These are phyloP conservation scores for Picea sitchensis DNA, from an alignment of 75 land plant genomes.

Conservation along the genomic window DNA sequence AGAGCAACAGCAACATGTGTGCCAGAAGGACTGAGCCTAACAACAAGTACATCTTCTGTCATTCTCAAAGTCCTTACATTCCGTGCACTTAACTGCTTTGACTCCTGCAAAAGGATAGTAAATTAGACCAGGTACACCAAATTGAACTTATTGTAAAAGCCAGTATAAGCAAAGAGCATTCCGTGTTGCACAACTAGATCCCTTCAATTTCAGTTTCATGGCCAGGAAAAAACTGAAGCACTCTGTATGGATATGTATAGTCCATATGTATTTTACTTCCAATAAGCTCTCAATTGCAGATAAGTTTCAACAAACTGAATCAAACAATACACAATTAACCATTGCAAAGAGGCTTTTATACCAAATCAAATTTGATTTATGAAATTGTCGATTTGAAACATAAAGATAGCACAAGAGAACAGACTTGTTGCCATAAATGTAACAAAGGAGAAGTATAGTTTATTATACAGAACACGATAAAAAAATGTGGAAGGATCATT, in stretches of 20 bases:
- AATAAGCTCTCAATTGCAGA: not conserved
- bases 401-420: too few species aligned
- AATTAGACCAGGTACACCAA: not conserved
- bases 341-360: too few species aligned
- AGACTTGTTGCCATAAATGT: too few species aligned
- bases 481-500: too few species aligned
- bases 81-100: constrained; percentile 46
- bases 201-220: not conserved
- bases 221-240: not conserved
- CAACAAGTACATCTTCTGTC: constrained; percentile 76
- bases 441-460: too few species aligned
- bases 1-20: constrained; percentile 90
- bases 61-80: constrained; percentile 74
- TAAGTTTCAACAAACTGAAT: not conserved
- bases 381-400: too few species aligned
- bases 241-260: not conserved
- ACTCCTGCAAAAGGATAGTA: constrained; percentile 28
- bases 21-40: constrained; percentile 77
- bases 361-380: too few species aligned
- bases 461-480: too few species aligned
- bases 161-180: not conserved
- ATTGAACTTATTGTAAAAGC: not conserved
- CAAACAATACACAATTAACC: not conserved
- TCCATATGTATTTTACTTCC: not conserved
- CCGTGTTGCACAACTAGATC: not conserved